These are phyloP conservation scores for Castanospermum australe DNA, from an alignment of 306 rosid species.

Conservation along the genomic window DNA sequence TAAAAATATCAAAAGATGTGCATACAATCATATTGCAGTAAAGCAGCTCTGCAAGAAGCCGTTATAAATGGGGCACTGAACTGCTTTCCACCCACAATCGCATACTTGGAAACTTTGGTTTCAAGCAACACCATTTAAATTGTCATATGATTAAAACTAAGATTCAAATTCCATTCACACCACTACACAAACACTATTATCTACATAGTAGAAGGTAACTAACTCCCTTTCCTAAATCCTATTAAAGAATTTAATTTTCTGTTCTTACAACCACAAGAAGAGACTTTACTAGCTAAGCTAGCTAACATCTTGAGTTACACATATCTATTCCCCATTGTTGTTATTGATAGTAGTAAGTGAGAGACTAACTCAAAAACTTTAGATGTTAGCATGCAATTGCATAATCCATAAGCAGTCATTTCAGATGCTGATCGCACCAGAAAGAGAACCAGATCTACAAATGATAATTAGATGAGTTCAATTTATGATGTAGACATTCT, in stretches of 20 bases:
- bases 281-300: neutral
- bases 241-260: neutral
- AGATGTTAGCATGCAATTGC: neutral
- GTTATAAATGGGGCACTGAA: constrained; percentile 11
- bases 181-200: neutral
- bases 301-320: neutral
- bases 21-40: constrained; percentile 16
- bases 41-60: constrained; percentile 33
- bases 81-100: constrained; percentile 17
- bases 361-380: neutral
- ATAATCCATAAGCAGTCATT: neutral
- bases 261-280: neutral
- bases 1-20: constrained; percentile 11
- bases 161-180: neutral
- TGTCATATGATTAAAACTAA: constrained; percentile 3
- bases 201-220: neutral
- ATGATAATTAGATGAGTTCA: neutral
- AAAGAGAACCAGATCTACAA: constrained; percentile 4
- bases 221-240: neutral
- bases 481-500: neutral
- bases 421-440: neutral
- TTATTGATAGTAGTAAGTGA: neutral
- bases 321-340: neutral
- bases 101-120: constrained; percentile 33
- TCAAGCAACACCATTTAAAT: constrained; percentile 30